Evolutionary conservation across 192 early-diverging fungal species (phyloP), one percentile per base, ranked within the genome.

Genomic region (Cetraspora pellucida): DNA sequence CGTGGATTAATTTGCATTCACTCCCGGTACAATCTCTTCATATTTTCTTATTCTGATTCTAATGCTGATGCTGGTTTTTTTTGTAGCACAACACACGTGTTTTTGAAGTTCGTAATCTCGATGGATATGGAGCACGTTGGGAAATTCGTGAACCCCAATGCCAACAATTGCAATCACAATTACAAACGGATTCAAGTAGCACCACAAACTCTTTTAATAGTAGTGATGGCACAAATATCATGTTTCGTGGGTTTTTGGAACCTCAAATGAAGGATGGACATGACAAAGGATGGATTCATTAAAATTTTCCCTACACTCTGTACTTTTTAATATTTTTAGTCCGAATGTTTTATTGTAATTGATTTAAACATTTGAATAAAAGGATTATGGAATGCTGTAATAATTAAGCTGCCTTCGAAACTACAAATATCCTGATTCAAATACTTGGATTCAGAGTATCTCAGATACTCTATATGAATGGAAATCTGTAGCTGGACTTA

Each of bases 1-100:
- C 74, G 25, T 79, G 78, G 78, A 75, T 79, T 27, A 79, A 79
- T 69, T 47, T 79, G 16, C 78, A 79, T 75, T 75, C 73, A 57
- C 44, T 79, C 6, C 73, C 74, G 65, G 78, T 79, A 66, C 44
- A 65, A 47, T 31, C n/a, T n/a, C n/a, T n/a, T n/a, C 17, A 2
- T 17, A 37, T 64, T 17, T 37, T 17, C 19, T 27, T 30, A 37
- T 17, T 43, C 19, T 10, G 4, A 1, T n/a, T 17, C 28, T 9
- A 65, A 44, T 65, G 11, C 3, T 45, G 3, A 14, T n/a, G 59
- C 5, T 55, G 10, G n/a, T 72, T 30, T 55, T 16, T 23, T 54
- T 74, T 47, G 16, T 68, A 79, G 78, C 78, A 79, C 50, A 66
- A 75, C 30, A 64, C 65, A 23, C 27, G 52, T 21, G 74, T 70